Percentiles rank a stretch among this genome's conserved stretches.
Evolutionary conservation across 2,329 filamentous ascomycete genomes (phyloP).

Genomic region (Orbilia javanica): DNA sequence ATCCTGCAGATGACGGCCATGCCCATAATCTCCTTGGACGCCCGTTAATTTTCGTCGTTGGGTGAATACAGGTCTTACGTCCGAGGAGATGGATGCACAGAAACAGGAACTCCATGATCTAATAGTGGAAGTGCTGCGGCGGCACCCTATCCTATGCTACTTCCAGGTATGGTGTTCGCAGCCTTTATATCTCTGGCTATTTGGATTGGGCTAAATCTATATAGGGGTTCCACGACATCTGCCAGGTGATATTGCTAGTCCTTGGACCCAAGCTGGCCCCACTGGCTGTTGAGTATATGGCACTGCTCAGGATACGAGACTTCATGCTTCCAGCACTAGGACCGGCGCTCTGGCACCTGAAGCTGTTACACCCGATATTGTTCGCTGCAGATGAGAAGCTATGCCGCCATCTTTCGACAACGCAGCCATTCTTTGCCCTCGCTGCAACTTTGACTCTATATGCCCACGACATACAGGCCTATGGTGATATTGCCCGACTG

Average conservation of each 20-base stretch:
- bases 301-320: constrained; percentile 89
- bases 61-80: constrained; percentile 62
- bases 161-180: constrained; percentile 73
- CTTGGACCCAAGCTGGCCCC: constrained; percentile 75
- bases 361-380: constrained; percentile 85
- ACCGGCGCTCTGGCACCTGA: constrained; percentile 86
- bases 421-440: constrained; percentile 90
- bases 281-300: constrained; percentile 80
- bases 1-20: constrained; percentile 27
- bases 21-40: constrained; percentile 29
- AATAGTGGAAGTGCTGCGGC: constrained; percentile 83
- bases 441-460: constrained; percentile 96
- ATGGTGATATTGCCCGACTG: constrained; percentile 86
- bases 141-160: constrained; percentile 86
- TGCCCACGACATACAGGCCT: constrained; percentile 92
- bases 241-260: constrained; percentile 91
- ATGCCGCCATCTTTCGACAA: constrained; percentile 79
- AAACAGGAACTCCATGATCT: constrained; percentile 83
- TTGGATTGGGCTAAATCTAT: neutral
- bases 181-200: neutral
- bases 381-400: constrained; percentile 78
- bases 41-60: constrained; percentile 55
- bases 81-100: constrained; percentile 74
- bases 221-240: constrained; percentile 93
- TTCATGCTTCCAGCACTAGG: constrained; percentile 94